These are phyloP conservation scores for Leccinellum albellum DNA, from an alignment of 768 basidiomycete species.

Conservation along the genomic window DNA sequence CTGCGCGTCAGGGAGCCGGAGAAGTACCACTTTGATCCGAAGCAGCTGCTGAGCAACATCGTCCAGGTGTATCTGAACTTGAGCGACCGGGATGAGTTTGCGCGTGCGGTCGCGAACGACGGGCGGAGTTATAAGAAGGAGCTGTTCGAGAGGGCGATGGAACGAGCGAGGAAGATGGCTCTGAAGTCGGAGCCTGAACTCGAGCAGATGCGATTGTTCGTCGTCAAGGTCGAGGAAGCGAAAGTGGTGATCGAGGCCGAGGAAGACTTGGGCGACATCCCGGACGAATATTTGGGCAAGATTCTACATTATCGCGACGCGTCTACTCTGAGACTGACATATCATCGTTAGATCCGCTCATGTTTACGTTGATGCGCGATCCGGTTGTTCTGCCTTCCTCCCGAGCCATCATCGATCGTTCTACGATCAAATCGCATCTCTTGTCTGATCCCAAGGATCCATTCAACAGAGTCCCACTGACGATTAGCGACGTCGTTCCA, in stretches of 20 bases:
- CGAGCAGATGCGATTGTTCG: conserved; percentile 62
- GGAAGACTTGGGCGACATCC: conserved; percentile 87
- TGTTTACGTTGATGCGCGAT: conserved; percentile 92
- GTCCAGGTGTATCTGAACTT: conserved; percentile 89
- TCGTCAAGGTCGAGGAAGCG: conserved; percentile 78
- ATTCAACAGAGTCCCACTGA: conserved; percentile 86
- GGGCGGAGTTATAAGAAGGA: conserved; percentile 86
- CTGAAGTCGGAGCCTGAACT: conserved; percentile 82
- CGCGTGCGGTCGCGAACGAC: conserved; percentile 86
- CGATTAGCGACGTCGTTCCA: conserved; percentile 74
- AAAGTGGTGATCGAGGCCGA: conserved; percentile 81
- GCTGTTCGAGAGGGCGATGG: conserved; percentile 76
- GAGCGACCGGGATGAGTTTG: conserved; percentile 73
- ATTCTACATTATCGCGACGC: conserved; percentile 22
- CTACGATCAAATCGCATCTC: conserved; percentile 93
- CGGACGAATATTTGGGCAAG: conserved; percentile 92
- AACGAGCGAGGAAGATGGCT: conserved; percentile 53
- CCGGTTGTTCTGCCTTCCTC: conserved; percentile 90
- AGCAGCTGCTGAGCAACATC: conserved; percentile 76
- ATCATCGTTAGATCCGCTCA: conserved; percentile 66
- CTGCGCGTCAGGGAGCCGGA: conserved; percentile 82
- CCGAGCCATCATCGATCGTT: conserved; percentile 70
- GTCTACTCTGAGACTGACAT: neutral
- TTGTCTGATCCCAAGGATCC: conserved; percentile 91
- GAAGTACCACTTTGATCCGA: conserved; percentile 87